Conservation (phyloP, 352 stramenopile species). For the Albugo candida region DNA sequence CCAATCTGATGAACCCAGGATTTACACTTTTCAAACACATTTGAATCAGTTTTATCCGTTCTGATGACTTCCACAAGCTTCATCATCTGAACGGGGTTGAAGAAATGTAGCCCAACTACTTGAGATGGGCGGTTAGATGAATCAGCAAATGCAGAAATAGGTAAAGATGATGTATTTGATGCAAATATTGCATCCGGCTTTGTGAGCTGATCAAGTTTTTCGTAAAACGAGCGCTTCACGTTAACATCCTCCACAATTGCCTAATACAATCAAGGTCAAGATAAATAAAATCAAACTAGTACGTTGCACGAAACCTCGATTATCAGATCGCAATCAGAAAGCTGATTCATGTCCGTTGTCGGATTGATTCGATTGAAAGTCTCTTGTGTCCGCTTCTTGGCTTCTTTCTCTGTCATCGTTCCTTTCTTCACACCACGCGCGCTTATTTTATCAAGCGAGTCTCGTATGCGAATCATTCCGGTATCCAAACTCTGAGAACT, state of each 20-base stretch:
- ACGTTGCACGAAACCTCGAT: slow-evolving; percentile 44
- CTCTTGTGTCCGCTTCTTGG: slow-evolving; percentile 32
- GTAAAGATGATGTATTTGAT: slow-evolving; percentile 91
- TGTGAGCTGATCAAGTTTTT: slow-evolving; percentile 75
- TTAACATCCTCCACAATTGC: slow-evolving; percentile 96
- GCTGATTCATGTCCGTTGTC: slow-evolving; percentile 70
- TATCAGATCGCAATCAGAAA: slow-evolving; percentile 87
- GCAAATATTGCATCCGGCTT: slow-evolving; percentile 89
- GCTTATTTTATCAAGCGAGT: slow-evolving; percentile 79
- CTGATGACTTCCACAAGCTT: slow-evolving; percentile 93
- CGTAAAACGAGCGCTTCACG: slow-evolving; percentile 87
- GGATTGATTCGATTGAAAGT: slow-evolving; percentile 73
- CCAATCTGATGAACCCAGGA: slow-evolving; percentile 83
- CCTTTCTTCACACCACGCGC: slow-evolving; percentile 77
- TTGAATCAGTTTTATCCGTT: slow-evolving; percentile 82
- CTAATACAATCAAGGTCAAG: neutral
- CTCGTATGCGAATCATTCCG: slow-evolving; percentile 83
- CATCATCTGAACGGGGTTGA: slow-evolving; percentile 92
- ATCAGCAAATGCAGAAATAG: slow-evolving; percentile 88
- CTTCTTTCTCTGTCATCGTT: slow-evolving; percentile 58
- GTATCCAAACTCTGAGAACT: slow-evolving; percentile 54
- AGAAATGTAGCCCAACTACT: slow-evolving; percentile 97
- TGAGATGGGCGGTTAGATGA: slow-evolving; percentile 80
- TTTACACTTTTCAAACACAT: slow-evolving; percentile 82
- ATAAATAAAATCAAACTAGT: neutral